Evolutionary conservation across 371 early-diverging fungal genomes (phyloP).

Genomic region (Mucor sp.): DNA sequence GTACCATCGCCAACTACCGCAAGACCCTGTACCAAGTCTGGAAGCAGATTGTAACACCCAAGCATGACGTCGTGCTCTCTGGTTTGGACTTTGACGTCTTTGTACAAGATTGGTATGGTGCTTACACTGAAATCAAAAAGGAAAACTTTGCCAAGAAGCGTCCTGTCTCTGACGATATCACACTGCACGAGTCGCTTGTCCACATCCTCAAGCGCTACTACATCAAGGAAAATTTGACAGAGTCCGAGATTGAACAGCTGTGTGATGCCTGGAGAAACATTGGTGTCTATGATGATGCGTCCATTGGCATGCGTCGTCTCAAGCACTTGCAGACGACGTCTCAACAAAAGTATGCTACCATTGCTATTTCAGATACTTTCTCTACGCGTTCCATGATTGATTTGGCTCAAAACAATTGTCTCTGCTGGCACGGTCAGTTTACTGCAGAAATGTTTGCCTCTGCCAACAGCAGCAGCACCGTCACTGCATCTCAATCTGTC

Average conservation of each 20-base stretch:
- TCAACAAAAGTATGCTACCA: slow-evolving; percentile 23
- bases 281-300: slow-evolving; percentile 33
- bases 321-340: slow-evolving; percentile 31
- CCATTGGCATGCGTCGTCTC: slow-evolving; percentile 35
- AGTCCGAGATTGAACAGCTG: slow-evolving; percentile 29
- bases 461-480: not conserved
- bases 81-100: slow-evolving; percentile 28
- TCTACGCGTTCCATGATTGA: slow-evolving; percentile 41
- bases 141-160: slow-evolving; percentile 15
- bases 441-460: slow-evolving; percentile 36
- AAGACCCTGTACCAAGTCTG: slow-evolving; percentile 26
- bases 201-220: slow-evolving; percentile 28
- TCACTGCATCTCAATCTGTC: slow-evolving; percentile 17
- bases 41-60: slow-evolving; percentile 27
- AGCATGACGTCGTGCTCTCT: slow-evolving; percentile 21
- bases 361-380: slow-evolving; percentile 40
- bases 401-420: slow-evolving; percentile 40
- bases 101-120: slow-evolving; percentile 33
- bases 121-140: slow-evolving; percentile 26
- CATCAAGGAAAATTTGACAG: slow-evolving; percentile 21
- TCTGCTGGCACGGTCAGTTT: slow-evolving; percentile 51
- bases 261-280: slow-evolving; percentile 28
- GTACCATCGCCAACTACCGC: slow-evolving; percentile 37
- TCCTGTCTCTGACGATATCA: slow-evolving; percentile 23
- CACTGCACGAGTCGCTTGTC: slow-evolving; percentile 29